These are phyloP conservation scores for Colletotrichum sp. DNA, from an alignment of 2,329 filamentous ascomycete species.

Conservation along the genomic window DNA sequence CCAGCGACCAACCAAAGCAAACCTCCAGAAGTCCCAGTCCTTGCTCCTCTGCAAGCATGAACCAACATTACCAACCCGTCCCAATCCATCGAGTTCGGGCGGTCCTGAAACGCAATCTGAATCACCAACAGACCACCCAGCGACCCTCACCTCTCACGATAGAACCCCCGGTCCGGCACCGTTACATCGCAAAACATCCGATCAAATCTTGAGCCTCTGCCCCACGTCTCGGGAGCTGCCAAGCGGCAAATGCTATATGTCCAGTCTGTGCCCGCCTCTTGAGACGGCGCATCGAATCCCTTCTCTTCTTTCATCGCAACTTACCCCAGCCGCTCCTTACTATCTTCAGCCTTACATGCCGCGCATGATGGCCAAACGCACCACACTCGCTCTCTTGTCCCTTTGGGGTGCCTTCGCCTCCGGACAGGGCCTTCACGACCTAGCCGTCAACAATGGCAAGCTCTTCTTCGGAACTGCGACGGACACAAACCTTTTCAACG, in stretches of 20 bases:
- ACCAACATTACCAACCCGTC: not conserved
- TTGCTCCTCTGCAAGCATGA: too few species aligned
- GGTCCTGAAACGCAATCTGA: constrained; percentile 8
- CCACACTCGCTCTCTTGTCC: not conserved
- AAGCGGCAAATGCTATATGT: not conserved
- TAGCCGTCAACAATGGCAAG: constrained; percentile 57
- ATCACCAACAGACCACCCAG: not conserved
- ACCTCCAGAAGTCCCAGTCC: too few species aligned
- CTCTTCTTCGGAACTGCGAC: constrained; percentile 68
- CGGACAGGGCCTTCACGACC: constrained; percentile 45
- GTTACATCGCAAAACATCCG: not conserved
- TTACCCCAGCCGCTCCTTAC: not conserved
- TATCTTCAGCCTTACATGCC: not conserved
- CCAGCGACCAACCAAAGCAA: accelerated
- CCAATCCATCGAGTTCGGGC: not conserved
- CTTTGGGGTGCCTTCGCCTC: not conserved
- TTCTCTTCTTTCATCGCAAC: not conserved
- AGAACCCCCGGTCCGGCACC: not conserved
- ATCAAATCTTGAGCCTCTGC: not conserved
- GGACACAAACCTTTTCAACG: constrained; percentile 53
- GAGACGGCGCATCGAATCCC: not conserved
- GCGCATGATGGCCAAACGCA: not conserved
- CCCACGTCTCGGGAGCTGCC: not conserved
- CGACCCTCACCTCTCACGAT: not conserved
- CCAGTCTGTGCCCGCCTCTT: not conserved